Base-by-base conservation (phyloP, 441 rosid genomes). In the Erysimum pusillum region DNA sequence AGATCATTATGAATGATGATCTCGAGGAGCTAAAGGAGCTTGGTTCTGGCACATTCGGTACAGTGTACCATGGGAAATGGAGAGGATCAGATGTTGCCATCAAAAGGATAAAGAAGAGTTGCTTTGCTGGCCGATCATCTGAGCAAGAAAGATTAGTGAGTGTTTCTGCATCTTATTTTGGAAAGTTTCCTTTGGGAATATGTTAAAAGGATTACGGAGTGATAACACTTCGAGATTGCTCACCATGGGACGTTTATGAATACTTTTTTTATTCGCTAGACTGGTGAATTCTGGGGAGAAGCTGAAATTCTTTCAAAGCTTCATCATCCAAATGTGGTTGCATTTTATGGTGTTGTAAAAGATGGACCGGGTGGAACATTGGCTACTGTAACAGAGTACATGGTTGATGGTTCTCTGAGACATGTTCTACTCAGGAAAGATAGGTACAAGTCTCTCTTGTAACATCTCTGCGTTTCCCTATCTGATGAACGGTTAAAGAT, bases 41-140 rank as follows among this genome's bases (percentile, higher is more conserved):
- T 67, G 94, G 91, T 63, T 84, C 91, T 76, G 94, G 94, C 76
- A 84, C 91, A 12, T 87, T 87, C 77, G 91, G 94, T 44, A 87
- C 94, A 53, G 90, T 89, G 36, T 89, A 89, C 69, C 94, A 87
- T 73, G 94, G 94, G 54, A 89, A 87, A 77, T 89, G 94, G 91
- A 89, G 90, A 83, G 94, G 91, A 52, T 62, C 90, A 7, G 94
- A 89, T 84, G 91, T 89, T 83, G 94, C 94, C 42, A 86, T 89
- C 65, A 89, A 89, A 81, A 84, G 94, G 75, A 89, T 87, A 79
- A 89, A 87, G 79, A 86, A 87, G 79, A 87, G 87, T 63, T 89
- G 91, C 81, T 87, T 89, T 83, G 79, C 87, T 41, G 90, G 91
- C 60, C 84, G 89, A 82, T 85, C 88, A 68, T 87, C 91, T 35